These are phyloP conservation scores for Trichocladium uniseriatum DNA, from an alignment of 495 filamentous ascomycete species.

Conservation along the genomic window DNA sequence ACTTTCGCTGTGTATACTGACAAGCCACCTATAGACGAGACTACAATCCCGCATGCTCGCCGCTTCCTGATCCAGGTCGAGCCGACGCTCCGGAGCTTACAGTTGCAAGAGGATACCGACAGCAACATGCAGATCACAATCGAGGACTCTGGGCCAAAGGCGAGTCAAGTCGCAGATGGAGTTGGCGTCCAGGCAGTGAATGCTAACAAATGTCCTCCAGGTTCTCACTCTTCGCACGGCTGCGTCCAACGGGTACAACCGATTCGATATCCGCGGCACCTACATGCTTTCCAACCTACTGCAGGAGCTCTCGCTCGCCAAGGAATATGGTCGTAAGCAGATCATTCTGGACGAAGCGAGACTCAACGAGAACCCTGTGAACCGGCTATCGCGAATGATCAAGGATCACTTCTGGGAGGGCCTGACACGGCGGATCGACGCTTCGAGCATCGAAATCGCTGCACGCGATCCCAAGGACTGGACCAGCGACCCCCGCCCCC, in stretches of 20 bases:
- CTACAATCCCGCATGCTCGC: conserved; percentile 42
- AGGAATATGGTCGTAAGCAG: conserved; percentile 72
- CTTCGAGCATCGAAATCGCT: conserved; percentile 72
- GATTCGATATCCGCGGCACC: conserved; percentile 79
- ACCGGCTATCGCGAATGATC: conserved; percentile 75
- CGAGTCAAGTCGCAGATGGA: conserved; percentile 25
- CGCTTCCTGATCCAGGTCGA: conserved; percentile 74
- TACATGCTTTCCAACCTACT: conserved; percentile 94
- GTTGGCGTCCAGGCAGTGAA: neutral
- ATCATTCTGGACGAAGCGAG: conserved; percentile 81
- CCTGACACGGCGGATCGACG: conserved; percentile 80
- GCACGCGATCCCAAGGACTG: conserved; percentile 86
- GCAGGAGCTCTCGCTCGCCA: conserved; percentile 84
- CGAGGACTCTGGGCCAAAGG: conserved; percentile 90
- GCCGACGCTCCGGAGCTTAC: conserved; percentile 58
- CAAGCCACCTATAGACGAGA: conserved; percentile 37
- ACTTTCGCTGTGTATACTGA: neutral
- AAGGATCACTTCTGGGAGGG: conserved; percentile 83
- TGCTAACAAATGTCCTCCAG: conserved; percentile 9
- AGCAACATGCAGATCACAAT: conserved; percentile 92
- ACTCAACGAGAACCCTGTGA: conserved; percentile 86
- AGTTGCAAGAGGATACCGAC: conserved; percentile 81
- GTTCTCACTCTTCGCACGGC: conserved; percentile 74
- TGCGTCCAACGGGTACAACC: conserved; percentile 74
- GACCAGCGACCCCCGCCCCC: conserved; percentile 73